Evolutionary conservation across 2,329 filamentous ascomycete genomes (phyloP).

Genomic region (Herpotrichia juniperi): DNA sequence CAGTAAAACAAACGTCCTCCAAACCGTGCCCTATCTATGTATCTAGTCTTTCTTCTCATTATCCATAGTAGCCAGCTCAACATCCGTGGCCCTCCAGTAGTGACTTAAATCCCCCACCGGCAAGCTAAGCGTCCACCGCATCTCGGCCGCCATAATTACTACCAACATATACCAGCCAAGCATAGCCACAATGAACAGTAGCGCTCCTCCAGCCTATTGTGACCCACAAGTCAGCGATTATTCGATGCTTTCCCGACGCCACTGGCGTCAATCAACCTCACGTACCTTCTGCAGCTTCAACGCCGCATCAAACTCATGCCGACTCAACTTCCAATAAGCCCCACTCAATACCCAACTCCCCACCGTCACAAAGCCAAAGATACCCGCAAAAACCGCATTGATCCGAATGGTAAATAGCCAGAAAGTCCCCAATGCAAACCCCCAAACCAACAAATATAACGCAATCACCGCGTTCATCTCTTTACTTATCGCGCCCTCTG

Average conservation of each 20-base stretch:
- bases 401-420: conserved; percentile 59
- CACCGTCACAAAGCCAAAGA: conserved; percentile 56
- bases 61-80: conserved; percentile 31
- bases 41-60: conserved; percentile 33
- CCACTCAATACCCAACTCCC: conserved; percentile 55
- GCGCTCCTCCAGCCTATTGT: conserved; percentile 41
- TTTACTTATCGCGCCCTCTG: conserved; percentile 50
- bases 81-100: conserved; percentile 50
- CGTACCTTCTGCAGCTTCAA: conserved; percentile 54
- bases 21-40: neutral
- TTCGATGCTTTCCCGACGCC: neutral
- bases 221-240: neutral
- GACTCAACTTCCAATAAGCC: conserved; percentile 58
- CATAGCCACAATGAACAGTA: conserved; percentile 53
- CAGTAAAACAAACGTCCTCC: neutral
- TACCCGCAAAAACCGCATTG: conserved; percentile 57
- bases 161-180: conserved; percentile 61
- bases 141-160: conserved; percentile 61
- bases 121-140: conserved; percentile 56
- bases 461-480: conserved; percentile 58
- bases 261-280: neutral
- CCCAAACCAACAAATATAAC: conserved; percentile 60
- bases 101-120: conserved; percentile 59
- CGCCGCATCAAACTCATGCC: conserved; percentile 51
- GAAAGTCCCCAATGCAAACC: conserved; percentile 59